A percentile compares a stretch with the other conserved stretches of the same genome.
phyloP scores from a whole-genome alignment of 805 yeast species.

The Saturnispora zaruensis region DNA sequence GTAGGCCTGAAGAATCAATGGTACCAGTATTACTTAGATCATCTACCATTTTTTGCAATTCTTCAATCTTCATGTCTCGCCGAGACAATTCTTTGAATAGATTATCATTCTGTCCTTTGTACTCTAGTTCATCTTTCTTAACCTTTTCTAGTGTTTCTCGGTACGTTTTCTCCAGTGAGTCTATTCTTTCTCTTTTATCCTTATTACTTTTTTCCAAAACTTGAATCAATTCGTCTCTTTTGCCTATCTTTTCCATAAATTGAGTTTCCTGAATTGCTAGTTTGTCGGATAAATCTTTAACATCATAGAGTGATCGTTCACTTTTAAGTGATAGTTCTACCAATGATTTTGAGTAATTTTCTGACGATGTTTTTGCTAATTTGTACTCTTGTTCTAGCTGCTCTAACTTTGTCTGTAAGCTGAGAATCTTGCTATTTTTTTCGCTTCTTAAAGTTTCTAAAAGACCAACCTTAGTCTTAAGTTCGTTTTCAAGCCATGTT shows the following conservation, averaged over 20 bases:
- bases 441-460: constrained; percentile 23
- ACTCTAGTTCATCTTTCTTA: constrained; percentile 29
- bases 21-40: constrained; percentile 23
- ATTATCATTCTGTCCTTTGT: constrained; percentile 30
- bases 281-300: constrained; percentile 41
- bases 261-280: constrained; percentile 37
- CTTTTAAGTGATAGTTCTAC: constrained; percentile 31
- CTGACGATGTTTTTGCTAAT: constrained; percentile 23
- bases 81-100: constrained; percentile 30
- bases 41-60: constrained; percentile 38
- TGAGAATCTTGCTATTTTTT: constrained; percentile 25
- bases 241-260: constrained; percentile 46
- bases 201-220: constrained; percentile 46
- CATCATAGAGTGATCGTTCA: constrained; percentile 36
- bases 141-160: constrained; percentile 35
- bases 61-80: constrained; percentile 31
- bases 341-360: constrained; percentile 29
- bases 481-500: constrained; percentile 31
- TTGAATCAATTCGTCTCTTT: constrained; percentile 53
- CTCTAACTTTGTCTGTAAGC: constrained; percentile 31
- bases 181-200: constrained; percentile 44
- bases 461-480: constrained; percentile 23
- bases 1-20: constrained; percentile 11
- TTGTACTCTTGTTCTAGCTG: constrained; percentile 26
- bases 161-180: constrained; percentile 41